Conservation (phyloP, 1,284 basidiomycete species). For the Pisolithus thermaeus region DNA sequence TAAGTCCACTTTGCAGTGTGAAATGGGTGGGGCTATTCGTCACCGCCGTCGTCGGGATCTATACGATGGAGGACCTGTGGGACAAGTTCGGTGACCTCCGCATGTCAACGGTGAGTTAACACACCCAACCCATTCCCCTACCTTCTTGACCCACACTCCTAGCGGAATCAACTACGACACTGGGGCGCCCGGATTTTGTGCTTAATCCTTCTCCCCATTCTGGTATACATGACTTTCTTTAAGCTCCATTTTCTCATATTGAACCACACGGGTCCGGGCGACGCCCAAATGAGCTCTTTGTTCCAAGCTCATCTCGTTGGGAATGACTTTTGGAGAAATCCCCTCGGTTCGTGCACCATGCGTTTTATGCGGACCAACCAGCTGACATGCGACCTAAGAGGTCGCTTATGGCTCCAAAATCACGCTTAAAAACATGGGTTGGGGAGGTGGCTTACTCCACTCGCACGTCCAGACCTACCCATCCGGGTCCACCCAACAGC, state of each 20-base stretch:
- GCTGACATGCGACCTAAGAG: constrained; percentile 42
- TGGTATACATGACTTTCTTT: constrained; percentile 93
- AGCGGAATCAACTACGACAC: constrained; percentile 84
- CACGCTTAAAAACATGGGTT: constrained; percentile 97
- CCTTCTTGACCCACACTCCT: constrained; percentile 7
- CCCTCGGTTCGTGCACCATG: constrained; percentile 55
- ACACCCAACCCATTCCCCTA: not conserved
- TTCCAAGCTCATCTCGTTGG: constrained; percentile 97
- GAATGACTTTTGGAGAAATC: constrained; percentile 88
- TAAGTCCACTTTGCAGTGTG: constrained; percentile 48
- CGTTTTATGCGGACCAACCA: not conserved
- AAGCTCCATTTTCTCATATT: constrained; percentile 95
- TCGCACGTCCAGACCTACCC: constrained; percentile 96
- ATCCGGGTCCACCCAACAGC: constrained; percentile 89
- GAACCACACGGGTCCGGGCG: constrained; percentile 92
- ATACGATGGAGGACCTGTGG: constrained; percentile 98
- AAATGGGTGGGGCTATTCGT: constrained; percentile 98
- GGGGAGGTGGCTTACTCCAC: constrained; percentile 93
- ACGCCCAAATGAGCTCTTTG: constrained; percentile 97
- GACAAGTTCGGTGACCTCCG: constrained; percentile 95
- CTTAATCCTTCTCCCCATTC: constrained; percentile 84
- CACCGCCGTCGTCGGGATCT: constrained; percentile 89
- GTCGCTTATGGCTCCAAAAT: constrained; percentile 87
- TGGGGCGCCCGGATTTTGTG: constrained; percentile 87
- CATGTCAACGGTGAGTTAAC: constrained; percentile 74